Evolutionary conservation across 805 yeast species (phyloP).

Genomic region (Brettanomyces anomalus): DNA sequence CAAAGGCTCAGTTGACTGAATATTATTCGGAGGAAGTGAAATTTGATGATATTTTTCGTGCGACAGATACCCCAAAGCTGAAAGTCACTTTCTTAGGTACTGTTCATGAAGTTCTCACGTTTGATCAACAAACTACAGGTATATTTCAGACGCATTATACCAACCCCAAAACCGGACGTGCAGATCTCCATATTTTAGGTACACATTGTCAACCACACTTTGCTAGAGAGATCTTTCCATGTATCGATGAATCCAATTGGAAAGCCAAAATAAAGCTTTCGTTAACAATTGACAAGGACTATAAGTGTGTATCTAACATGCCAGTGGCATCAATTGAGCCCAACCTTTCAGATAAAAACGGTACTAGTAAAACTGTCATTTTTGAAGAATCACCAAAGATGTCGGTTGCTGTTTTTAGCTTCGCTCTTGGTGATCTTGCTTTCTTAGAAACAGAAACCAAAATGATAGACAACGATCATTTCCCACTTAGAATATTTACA

Average conservation of each 20-base stretch:
- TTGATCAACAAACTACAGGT: slow-evolving; percentile 51
- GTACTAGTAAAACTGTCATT: slow-evolving; percentile 23
- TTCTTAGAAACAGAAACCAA: slow-evolving; percentile 30
- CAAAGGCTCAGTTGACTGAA: slow-evolving; percentile 28
- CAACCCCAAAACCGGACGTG: slow-evolving; percentile 37
- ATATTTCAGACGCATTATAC: slow-evolving; percentile 59
- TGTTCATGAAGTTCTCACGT: slow-evolving; percentile 40
- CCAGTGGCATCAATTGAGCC: slow-evolving; percentile 20
- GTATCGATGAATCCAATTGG: slow-evolving; percentile 53
- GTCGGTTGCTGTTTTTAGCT: slow-evolving; percentile 57
- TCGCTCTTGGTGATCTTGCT: slow-evolving; percentile 62
- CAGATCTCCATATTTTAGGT: slow-evolving; percentile 47
- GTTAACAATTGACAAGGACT: slow-evolving; percentile 35
- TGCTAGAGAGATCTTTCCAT: slow-evolving; percentile 57
- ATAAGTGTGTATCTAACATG: slow-evolving; percentile 45
- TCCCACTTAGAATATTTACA: slow-evolving; percentile 48
- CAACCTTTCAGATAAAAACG: slow-evolving; percentile 7
- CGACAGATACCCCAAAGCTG: slow-evolving; percentile 6
- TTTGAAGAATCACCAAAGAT: slow-evolving; percentile 52
- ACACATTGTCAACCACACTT: slow-evolving; percentile 68
- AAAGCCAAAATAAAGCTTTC: slow-evolving; percentile 45
- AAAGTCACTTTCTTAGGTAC: slow-evolving; percentile 41
- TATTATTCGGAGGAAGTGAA: slow-evolving; percentile 21
- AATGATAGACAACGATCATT: slow-evolving; percentile 14
- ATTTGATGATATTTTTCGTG: slow-evolving; percentile 9